These are phyloP conservation scores for Talaromyces wortmannii DNA, from an alignment of 495 filamentous ascomycete genomes.

Conservation along the genomic window DNA sequence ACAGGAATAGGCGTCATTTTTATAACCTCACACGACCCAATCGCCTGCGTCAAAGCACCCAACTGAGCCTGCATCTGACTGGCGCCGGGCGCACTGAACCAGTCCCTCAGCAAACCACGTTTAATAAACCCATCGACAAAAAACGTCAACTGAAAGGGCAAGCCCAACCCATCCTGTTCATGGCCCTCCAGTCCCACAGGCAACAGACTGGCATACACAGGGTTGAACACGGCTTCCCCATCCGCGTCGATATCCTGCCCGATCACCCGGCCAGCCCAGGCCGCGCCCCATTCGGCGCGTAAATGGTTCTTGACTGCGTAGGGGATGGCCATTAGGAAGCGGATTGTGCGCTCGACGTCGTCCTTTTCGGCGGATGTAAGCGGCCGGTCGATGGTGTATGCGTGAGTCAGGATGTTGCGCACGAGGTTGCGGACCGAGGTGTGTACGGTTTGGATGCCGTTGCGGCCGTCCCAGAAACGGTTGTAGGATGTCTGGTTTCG, in stretches of 20 bases:
- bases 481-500: conserved; percentile 67
- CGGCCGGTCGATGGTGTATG: conserved; percentile 21
- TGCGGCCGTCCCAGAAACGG: conserved; percentile 65
- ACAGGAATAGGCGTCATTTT: conserved; percentile 64
- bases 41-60: conserved; percentile 55
- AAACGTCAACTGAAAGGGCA: conserved; percentile 60
- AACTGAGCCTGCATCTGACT: conserved; percentile 57
- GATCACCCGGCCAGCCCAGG: conserved; percentile 24
- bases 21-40: conserved; percentile 71
- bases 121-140: conserved; percentile 66
- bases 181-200: conserved; percentile 52
- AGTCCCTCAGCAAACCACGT: conserved; percentile 48
- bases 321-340: conserved; percentile 63
- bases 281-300: conserved; percentile 63
- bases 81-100: conserved; percentile 57
- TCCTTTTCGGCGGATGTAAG: conserved; percentile 36
- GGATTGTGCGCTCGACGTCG: conserved; percentile 53
- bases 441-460: conserved; percentile 48
- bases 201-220: conserved; percentile 55
- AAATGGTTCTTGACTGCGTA: conserved; percentile 72
- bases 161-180: conserved; percentile 57
- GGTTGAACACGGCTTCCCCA: conserved; percentile 41
- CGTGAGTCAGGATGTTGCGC: conserved; percentile 46
- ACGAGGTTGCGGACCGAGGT: conserved; percentile 59
- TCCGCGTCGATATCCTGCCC: conserved; percentile 36